A percentile compares a stretch with the other conserved stretches of the same genome.
Conservation (phyloP, 371 early-diverging fungal genomes). For the Saksenaea oblongispora region DNA sequence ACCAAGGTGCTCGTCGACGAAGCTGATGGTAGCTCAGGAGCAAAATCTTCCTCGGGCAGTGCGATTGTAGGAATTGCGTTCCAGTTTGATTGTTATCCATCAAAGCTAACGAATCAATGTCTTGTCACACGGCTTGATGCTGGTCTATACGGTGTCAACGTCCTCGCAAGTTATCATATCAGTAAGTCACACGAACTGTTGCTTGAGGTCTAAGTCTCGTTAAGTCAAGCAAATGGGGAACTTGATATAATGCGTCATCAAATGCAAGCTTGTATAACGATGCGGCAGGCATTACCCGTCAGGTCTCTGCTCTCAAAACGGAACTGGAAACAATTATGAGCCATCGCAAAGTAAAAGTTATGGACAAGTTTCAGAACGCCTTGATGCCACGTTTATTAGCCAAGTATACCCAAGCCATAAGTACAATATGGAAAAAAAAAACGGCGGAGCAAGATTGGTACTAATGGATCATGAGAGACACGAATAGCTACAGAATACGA, state of each 20-base stretch:
- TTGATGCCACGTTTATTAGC: conserved; percentile 24
- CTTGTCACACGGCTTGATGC: conserved; percentile 49
- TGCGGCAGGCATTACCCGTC: conserved; percentile 57
- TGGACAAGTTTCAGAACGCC: conserved; percentile 51
- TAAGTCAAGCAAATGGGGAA: conserved; percentile 51
- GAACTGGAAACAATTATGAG: conserved; percentile 58
- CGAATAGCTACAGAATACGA: conserved; percentile 53
- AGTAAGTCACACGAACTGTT: conserved; percentile 39
- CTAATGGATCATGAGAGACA: conserved; percentile 57
- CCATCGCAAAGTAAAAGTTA: conserved; percentile 60
- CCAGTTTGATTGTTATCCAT: conserved; percentile 27
- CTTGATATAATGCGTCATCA: conserved; percentile 50
- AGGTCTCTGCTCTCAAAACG: conserved; percentile 54
- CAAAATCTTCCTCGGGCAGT: neutral
- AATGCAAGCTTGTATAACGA: conserved; percentile 56
- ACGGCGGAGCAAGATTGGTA: conserved; percentile 52
- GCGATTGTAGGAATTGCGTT: neutral
- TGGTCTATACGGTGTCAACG: conserved; percentile 59
- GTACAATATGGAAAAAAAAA: conserved; percentile 7
- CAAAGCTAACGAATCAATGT: conserved; percentile 37
- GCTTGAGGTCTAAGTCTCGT: conserved; percentile 43
- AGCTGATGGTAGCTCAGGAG: conserved; percentile 10
- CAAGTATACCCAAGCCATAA: neutral
- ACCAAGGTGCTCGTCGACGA: conserved; percentile 34
- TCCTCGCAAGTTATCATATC: conserved; percentile 43